These are phyloP conservation scores for Dujonia santamariae DNA, from an alignment of 1,139 yeast genomes.

Conservation along the genomic window DNA sequence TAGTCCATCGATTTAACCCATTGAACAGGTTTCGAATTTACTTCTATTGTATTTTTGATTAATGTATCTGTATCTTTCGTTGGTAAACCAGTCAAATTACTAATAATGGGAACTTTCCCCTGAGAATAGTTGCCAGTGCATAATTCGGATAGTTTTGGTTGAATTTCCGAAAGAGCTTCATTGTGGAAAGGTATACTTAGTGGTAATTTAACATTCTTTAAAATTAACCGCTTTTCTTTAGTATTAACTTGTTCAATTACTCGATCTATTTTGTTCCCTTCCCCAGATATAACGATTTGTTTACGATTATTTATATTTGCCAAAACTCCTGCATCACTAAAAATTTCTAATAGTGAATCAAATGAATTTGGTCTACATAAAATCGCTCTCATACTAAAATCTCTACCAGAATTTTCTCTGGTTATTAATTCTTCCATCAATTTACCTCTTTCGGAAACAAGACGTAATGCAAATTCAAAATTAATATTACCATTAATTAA, in stretches of 20 bases:
- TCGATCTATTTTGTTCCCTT: slow-evolving; percentile 16
- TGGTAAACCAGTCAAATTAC: slow-evolving; percentile 32
- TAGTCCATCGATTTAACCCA: slow-evolving; percentile 36
- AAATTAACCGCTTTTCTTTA: slow-evolving; percentile 15
- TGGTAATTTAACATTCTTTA: slow-evolving; percentile 32
- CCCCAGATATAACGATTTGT: slow-evolving; percentile 48
- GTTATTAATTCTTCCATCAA: slow-evolving; percentile 41
- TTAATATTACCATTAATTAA: slow-evolving; percentile 39
- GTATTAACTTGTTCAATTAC: slow-evolving; percentile 18
- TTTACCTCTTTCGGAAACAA: slow-evolving; percentile 51
- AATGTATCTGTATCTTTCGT: slow-evolving; percentile 16
- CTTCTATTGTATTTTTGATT: slow-evolving; percentile 27
- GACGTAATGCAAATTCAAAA: slow-evolving; percentile 38
- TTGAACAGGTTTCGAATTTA: slow-evolving; percentile 42
- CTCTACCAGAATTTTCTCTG: slow-evolving; percentile 7
- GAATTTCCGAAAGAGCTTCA: slow-evolving; percentile 34
- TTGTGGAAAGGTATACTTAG: slow-evolving; percentile 59
- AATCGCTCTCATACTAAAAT: slow-evolving; percentile 40
- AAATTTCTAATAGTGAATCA: slow-evolving; percentile 17
- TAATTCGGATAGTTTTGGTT: slow-evolving; percentile 22
- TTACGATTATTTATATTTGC: slow-evolving; percentile 43
- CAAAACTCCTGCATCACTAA: slow-evolving; percentile 22
- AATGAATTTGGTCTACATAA: slow-evolving; percentile 21
- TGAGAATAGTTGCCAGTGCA: slow-evolving; percentile 7
- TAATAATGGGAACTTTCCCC: slow-evolving; percentile 23